Conservation (phyloP, 345 rosid genomes). For the Citrus australasica region DNA sequence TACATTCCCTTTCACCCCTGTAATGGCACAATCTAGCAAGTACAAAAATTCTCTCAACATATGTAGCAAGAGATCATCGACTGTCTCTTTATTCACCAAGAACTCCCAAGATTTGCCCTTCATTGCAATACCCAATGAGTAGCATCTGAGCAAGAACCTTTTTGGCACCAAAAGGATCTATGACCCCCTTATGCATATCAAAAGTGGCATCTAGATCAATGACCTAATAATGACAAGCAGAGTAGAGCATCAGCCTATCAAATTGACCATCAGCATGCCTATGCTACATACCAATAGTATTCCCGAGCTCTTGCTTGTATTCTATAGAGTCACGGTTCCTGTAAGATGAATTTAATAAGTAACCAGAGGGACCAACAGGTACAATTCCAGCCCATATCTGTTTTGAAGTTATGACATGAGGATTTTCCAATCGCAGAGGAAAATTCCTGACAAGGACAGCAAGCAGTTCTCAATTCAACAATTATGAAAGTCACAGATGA, state of each 20-base stretch:
- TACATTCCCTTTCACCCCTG: not conserved
- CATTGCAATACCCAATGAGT: not conserved
- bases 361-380: conserved; percentile 80
- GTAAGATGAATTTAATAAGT: conserved; percentile 74
- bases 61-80: not conserved
- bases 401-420: conserved; percentile 90
- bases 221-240: conserved; percentile 11
- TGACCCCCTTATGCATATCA: not conserved
- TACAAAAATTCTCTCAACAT: not conserved
- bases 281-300: conserved; percentile 79
- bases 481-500: conserved; percentile 15
- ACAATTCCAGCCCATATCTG: conserved; percentile 98
- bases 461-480: conserved; percentile 21
- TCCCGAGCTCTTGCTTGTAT: conserved; percentile 95
- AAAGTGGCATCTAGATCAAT: not conserved
- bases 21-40: not conserved
- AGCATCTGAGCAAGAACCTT: not conserved
- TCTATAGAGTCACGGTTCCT: conserved; percentile 73
- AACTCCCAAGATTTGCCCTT: not conserved
- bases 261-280: conserved; percentile 14
- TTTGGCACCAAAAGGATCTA: conserved; percentile 1
- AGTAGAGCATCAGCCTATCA: conserved; percentile 15
- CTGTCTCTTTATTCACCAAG: not conserved
- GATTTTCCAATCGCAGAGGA: conserved; percentile 91
- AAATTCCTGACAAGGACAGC: conserved; percentile 56